Conservation (phyloP, 2,329 filamentous ascomycete species). For the Aureobasidium sp. region DNA sequence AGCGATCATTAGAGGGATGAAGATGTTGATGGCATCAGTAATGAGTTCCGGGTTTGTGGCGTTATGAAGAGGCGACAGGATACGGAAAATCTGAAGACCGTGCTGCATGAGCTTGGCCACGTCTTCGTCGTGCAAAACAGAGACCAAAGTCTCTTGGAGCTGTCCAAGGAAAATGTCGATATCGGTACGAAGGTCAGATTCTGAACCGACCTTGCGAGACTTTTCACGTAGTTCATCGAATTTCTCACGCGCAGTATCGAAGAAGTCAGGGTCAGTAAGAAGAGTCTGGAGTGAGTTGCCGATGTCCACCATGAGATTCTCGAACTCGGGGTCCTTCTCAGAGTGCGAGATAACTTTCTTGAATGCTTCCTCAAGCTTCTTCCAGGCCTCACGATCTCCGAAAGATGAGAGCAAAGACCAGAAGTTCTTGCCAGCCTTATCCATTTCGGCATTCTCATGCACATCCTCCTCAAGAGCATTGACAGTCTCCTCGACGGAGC, state of each 20-base stretch:
- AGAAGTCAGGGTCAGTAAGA: slow-evolving; percentile 78
- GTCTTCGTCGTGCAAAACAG: slow-evolving; percentile 64
- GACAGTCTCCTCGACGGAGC: slow-evolving; percentile 60
- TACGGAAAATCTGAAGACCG: slow-evolving; percentile 58
- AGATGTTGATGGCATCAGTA: slow-evolving; percentile 69
- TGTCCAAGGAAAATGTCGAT: slow-evolving; percentile 66
- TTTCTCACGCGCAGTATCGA: slow-evolving; percentile 65
- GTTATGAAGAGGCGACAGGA: slow-evolving; percentile 60
- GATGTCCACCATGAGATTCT: slow-evolving; percentile 65
- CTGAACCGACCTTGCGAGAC: slow-evolving; percentile 51
- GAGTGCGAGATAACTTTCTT: slow-evolving; percentile 66
- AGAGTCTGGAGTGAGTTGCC: slow-evolving; percentile 71
- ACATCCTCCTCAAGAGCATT: slow-evolving; percentile 63
- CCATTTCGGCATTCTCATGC: slow-evolving; percentile 64
- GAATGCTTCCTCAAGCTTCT: slow-evolving; percentile 62
- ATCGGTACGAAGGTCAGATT: slow-evolving; percentile 64
- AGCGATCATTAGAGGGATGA: slow-evolving; percentile 70
- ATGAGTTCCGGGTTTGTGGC: slow-evolving; percentile 65
- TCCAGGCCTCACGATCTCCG: slow-evolving; percentile 67
- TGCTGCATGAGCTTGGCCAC: slow-evolving; percentile 63
- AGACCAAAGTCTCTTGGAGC: slow-evolving; percentile 58
- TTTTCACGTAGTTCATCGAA: slow-evolving; percentile 53
- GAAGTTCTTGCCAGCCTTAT: slow-evolving; percentile 69
- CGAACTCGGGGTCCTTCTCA: slow-evolving; percentile 73
- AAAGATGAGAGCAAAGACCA: slow-evolving; percentile 77